Conservation (phyloP, 2,329 filamentous ascomycete genomes). For the Aspergillus hiratsukae region DNA sequence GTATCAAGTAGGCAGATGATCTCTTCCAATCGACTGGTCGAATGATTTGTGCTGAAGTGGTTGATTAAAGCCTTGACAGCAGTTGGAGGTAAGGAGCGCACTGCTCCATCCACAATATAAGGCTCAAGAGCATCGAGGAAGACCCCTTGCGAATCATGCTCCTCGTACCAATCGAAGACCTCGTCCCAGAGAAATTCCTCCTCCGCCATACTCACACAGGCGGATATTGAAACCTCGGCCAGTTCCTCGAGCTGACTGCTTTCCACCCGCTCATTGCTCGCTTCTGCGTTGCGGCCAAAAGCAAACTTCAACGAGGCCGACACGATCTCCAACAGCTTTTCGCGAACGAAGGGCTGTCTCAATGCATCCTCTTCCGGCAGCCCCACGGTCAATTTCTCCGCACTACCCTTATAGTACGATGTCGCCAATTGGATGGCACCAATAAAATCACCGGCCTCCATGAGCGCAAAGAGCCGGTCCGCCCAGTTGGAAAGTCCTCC, state of each 20-base stretch:
- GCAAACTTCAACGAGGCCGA: conserved; percentile 85
- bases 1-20: conserved; percentile 93
- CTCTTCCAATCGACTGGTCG: conserved; percentile 78
- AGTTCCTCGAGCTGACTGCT: conserved; percentile 68
- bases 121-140: conserved; percentile 88
- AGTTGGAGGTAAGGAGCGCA: conserved; percentile 71
- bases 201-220: conserved; percentile 73
- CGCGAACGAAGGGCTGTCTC: conserved; percentile 76
- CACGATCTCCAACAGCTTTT: conserved; percentile 91
- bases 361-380: conserved; percentile 75
- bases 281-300: conserved; percentile 61
- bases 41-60: conserved; percentile 71
- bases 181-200: conserved; percentile 85
- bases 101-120: conserved; percentile 73
- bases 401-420: conserved; percentile 82
- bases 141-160: conserved; percentile 64
- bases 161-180: conserved; percentile 85
- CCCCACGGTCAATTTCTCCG: conserved; percentile 92
- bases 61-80: conserved; percentile 82
- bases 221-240: conserved; percentile 75
- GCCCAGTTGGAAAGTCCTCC: conserved; percentile 96
- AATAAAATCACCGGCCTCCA: conserved; percentile 96
- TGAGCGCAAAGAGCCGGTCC: conserved; percentile 83
- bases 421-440: conserved; percentile 86
- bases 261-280: conserved; percentile 47